Base-by-base conservation (phyloP, 345 rosid species). In the Mallotus nudiflorus region DNA sequence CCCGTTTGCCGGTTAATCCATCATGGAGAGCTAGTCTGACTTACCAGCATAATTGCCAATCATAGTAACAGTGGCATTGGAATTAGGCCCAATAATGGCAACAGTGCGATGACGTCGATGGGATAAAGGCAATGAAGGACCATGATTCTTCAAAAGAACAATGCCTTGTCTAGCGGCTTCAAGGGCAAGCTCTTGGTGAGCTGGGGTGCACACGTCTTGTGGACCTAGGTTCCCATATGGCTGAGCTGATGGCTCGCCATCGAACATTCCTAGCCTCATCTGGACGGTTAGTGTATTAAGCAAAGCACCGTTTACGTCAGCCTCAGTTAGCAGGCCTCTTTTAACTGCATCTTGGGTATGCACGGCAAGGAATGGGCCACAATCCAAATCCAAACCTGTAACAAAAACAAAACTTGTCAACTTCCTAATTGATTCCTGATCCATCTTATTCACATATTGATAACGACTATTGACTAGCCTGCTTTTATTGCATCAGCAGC, bases 181-280 rank as follows among this genome's bases (percentile, higher is more conserved):
- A 13, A 90, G 91, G 20, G 97, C 97, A 9, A 92, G 75, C 66
- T 82, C 80, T 48, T 85, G 79, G 76, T 92, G 97, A 29, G 88
- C 86, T 0, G 82, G 84, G 1, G 90, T 72, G 76, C 99, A 95
- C 53, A 95, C 97, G 56, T 95, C 90, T 72, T 58, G 58, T 1
- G 97, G 88, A n/a, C 97, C 99, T 6, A 95, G 82, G 51, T 85
- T 81, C 56, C 93, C 90, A 6, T 81, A 89, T 0, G 87, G 87
- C 33, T 86, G 89, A 0, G 76, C 80, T 0, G 93, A 85, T 31
- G 90, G 91, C 74, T 85, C 87, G 0, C 98, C 97, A 33, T 94
- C 98, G 39, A 90, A 94, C 96, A 91, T 88, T 6, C 98, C 97
- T 0, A 94, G 84, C 75, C 98, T 87, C 97, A 94, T 91, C 63